Evolutionary conservation across 768 basidiomycete species (phyloP).

Genomic region (Krasilnikovozyma curviuscula): DNA sequence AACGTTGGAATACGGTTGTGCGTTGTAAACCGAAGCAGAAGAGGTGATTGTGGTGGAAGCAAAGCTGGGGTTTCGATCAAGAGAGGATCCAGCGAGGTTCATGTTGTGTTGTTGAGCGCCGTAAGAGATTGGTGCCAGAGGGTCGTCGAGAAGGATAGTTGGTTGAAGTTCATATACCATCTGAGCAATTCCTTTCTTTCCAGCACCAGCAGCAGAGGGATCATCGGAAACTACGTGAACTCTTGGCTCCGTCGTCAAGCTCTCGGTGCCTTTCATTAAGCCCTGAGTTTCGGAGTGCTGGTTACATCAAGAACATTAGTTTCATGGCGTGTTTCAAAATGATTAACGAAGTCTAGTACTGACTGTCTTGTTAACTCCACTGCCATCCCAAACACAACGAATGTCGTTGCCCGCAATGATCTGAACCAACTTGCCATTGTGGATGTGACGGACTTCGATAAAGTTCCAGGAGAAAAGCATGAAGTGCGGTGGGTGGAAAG

Average conservation of each 20-base stretch:
- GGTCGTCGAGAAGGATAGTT: constrained; percentile 1
- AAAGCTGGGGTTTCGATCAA: too few species aligned
- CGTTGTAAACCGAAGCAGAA: too few species aligned
- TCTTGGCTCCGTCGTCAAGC: constrained; percentile 5
- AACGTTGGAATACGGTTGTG: too few species aligned
- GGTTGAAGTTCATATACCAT: constrained; percentile 8
- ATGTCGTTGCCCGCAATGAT: constrained; percentile 47
- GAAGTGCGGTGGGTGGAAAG: constrained; percentile 73
- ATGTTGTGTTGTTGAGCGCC: too few species aligned
- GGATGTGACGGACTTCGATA: constrained; percentile 64
- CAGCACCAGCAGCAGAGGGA: neutral
- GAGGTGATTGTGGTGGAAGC: too few species aligned
- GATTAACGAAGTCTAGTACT: too few species aligned
- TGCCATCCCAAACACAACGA: constrained; percentile 74
- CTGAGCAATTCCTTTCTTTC: constrained; percentile 8
- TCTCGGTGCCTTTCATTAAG: constrained; percentile 6
- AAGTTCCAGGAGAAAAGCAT: constrained; percentile 74
- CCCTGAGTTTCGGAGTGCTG: constrained; percentile 3
- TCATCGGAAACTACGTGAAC: neutral
- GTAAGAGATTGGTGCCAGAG: neutral
- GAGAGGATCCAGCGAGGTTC: too few species aligned
- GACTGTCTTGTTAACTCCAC: neutral
- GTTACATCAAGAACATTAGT: too few species aligned
- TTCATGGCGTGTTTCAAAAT: too few species aligned
- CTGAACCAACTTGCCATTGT: constrained; percentile 24